Conservation (phyloP, 2,329 filamentous ascomycete species). For the Hypoxylon sp. region DNA sequence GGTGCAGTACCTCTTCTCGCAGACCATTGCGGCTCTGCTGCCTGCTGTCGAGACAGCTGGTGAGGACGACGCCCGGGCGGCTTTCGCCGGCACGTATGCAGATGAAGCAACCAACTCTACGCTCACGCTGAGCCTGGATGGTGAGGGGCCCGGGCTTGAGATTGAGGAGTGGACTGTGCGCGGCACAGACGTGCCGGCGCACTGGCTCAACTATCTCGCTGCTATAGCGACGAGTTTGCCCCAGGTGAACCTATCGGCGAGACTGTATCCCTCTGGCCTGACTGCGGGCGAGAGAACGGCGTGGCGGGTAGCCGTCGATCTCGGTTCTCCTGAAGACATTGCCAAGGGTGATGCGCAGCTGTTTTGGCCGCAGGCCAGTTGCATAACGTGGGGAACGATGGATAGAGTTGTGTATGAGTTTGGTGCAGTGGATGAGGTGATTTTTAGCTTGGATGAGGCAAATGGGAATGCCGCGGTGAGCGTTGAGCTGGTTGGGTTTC, state of each 20-base stretch:
- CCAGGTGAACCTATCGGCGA: constrained; percentile 6
- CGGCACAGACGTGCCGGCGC: constrained; percentile 22
- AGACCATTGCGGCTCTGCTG: constrained; percentile 7
- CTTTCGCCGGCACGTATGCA: constrained; percentile 28
- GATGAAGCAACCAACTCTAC: constrained; percentile 26
- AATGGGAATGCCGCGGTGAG: constrained; percentile 10
- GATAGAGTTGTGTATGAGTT: constrained; percentile 34
- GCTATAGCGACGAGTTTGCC: not conserved
- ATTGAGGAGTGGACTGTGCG: constrained; percentile 24
- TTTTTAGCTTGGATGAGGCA: constrained; percentile 15
- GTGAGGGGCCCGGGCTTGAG: constrained; percentile 22
- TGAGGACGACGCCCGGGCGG: constrained; percentile 20
- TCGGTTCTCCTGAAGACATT: constrained; percentile 24
- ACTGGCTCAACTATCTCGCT: constrained; percentile 27
- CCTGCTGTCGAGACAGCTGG: constrained; percentile 29
- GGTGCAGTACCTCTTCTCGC: constrained; percentile 23
- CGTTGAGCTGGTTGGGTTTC: constrained; percentile 30
- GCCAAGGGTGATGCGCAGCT: constrained; percentile 16
- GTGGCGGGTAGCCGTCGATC: constrained; percentile 22
- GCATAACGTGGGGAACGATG: constrained; percentile 23
- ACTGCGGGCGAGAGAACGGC: constrained; percentile 7
- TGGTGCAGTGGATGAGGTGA: constrained; percentile 27
- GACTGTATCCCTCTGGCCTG: constrained; percentile 30
- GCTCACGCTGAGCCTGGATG: constrained; percentile 18
- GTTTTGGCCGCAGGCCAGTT: constrained; percentile 31